phyloP scores from a whole-genome alignment of 441 rosid species.

The Jatropha podagrica region DNA sequence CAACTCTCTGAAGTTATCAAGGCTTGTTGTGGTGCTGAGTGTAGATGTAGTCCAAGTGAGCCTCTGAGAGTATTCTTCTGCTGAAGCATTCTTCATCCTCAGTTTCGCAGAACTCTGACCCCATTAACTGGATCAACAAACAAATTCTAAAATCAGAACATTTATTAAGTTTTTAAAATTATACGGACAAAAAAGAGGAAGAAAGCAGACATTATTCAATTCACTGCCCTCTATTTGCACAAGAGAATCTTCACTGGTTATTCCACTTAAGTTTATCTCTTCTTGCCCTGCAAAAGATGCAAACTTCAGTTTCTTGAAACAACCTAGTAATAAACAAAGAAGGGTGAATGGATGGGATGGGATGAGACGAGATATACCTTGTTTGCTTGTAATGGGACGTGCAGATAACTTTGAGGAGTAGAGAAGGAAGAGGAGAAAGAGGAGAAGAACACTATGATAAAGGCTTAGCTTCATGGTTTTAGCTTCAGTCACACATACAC shows the following conservation, averaged over 20 bases:
- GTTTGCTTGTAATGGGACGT: constrained; percentile 22
- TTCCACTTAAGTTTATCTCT: constrained; percentile 28
- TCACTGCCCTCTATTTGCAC: constrained; percentile 29
- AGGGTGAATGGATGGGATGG: constrained; percentile 7
- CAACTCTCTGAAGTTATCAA: constrained; percentile 20
- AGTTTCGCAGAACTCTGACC: constrained; percentile 40
- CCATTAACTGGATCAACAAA: constrained; percentile 41
- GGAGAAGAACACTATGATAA: constrained; percentile 31
- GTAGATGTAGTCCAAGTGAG: constrained; percentile 87
- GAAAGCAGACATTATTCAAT: constrained; percentile 32
- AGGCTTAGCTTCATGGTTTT: constrained; percentile 50
- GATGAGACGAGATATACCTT: constrained; percentile 26
- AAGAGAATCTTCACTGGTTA: constrained; percentile 21
- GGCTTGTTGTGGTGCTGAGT: constrained; percentile 63
- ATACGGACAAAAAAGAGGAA: background rate
- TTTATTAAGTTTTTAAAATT: background rate
- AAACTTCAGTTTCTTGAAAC: constrained; percentile 10
- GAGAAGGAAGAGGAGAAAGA: constrained; percentile 37
- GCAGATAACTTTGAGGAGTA: constrained; percentile 37
- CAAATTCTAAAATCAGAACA: background rate
- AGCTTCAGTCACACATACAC: background rate
- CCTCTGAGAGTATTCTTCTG: constrained; percentile 59
- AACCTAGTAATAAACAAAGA: background rate
- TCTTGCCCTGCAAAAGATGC: constrained; percentile 32
- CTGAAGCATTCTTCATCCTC: constrained; percentile 61